These are phyloP conservation scores for Triticum dicoccoides DNA, from an alignment of 176 grass and related monocot genomes.

Conservation along the genomic window DNA sequence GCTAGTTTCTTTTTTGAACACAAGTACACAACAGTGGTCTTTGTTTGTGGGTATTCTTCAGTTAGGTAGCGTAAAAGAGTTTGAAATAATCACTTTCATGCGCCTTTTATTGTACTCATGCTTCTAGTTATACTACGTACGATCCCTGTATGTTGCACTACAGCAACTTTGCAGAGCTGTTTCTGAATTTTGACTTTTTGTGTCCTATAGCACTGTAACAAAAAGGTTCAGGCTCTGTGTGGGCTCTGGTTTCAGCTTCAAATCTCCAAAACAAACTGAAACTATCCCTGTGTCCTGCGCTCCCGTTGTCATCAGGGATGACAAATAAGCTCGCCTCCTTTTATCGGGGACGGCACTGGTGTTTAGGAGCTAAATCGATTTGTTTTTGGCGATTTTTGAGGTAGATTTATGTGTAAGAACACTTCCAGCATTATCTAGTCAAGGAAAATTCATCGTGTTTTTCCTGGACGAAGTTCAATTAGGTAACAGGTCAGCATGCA, in stretches of 20 bases:
- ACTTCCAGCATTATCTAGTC: not conserved
- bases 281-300: not conserved
- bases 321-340: not conserved
- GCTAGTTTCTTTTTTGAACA: not conserved
- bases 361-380: not conserved
- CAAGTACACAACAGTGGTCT: not conserved
- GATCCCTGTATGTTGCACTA: not conserved
- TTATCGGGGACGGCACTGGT: not conserved
- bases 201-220: not conserved
- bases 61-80: not conserved
- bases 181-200: not conserved
- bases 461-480: not conserved
- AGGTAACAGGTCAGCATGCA: not conserved
- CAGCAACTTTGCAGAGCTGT: not conserved
- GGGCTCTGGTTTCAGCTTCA: not conserved
- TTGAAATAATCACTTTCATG: not conserved
- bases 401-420: not conserved
- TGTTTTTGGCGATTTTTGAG: not conserved
- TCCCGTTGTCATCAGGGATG: not conserved
- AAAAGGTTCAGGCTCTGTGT: not conserved
- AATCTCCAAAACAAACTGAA: not conserved
- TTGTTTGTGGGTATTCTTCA: not conserved
- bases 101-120: not conserved
- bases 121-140: not conserved
- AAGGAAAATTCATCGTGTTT: too few relatives aligned